Percentiles rank a stretch among this genome's conserved stretches.
These are phyloP conservation scores for Globisporangium mamillatum DNA, from an alignment of 352 stramenopile species.

Conservation along the genomic window DNA sequence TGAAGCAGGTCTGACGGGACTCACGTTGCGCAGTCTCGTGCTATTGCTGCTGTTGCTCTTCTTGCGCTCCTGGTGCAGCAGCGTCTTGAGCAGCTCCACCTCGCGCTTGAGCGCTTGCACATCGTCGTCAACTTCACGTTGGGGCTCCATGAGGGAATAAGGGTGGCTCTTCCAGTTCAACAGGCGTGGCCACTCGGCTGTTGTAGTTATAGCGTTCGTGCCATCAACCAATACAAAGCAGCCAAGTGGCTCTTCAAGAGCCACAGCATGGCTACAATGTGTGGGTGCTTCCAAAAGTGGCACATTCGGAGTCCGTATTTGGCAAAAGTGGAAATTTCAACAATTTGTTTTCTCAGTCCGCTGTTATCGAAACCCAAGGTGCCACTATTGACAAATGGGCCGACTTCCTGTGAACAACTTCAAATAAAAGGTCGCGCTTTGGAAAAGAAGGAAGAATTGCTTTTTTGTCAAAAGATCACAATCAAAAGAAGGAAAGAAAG, in stretches of 20 bases:
- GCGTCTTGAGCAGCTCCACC: constrained; percentile 43
- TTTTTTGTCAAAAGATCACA: neutral
- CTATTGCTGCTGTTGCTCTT: constrained; percentile 19
- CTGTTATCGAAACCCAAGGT: neutral
- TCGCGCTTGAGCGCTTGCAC: constrained; percentile 51
- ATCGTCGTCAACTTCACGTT: constrained; percentile 29
- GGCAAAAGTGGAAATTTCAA: neutral
- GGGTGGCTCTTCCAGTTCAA: too few species aligned
- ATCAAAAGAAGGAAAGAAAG: neutral
- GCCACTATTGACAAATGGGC: neutral
- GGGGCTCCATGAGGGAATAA: neutral
- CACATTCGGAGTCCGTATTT: neutral
- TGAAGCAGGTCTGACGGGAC: constrained; percentile 15
- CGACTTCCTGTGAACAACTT: neutral
- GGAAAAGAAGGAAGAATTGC: neutral
- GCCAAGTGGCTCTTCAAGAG: neutral
- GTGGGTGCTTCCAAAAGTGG: neutral
- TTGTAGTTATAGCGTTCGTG: neutral
- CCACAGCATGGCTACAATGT: neutral
- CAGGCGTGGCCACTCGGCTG: too few species aligned
- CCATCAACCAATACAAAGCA: neutral
- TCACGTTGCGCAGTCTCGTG: neutral
- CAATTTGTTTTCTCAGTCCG: neutral
- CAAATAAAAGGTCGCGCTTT: neutral
- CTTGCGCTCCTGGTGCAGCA: constrained; percentile 41